A percentile compares a stretch with the other conserved stretches of the same genome.
phyloP scores from a whole-genome alignment of 306 rosid genomes.

The Medicago truncatula region DNA sequence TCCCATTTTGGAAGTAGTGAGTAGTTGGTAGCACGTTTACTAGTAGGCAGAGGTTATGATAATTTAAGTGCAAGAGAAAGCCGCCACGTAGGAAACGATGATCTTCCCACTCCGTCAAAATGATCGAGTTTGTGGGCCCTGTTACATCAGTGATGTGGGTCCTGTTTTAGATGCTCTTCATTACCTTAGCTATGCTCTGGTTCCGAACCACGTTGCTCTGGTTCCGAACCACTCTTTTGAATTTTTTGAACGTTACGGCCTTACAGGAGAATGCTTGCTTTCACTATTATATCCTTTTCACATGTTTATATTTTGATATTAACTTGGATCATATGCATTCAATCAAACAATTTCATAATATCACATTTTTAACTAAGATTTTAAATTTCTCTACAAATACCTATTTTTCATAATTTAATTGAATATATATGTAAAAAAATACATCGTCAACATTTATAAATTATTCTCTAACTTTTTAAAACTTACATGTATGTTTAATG shows the following conservation, averaged over 20 bases:
- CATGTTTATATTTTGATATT: neutral
- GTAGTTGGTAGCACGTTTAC: slow-evolving; percentile 20
- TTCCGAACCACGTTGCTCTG: slow-evolving; percentile 58
- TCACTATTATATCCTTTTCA: slow-evolving; percentile 41
- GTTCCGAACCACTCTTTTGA: slow-evolving; percentile 61
- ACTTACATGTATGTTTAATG: no score
- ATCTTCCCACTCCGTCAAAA: slow-evolving; percentile 5
- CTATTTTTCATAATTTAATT: no score
- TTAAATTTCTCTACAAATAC: no score
- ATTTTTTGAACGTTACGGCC: slow-evolving; percentile 78
- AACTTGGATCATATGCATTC: no score
- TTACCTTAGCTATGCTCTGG: neutral
- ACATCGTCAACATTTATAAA: no score
- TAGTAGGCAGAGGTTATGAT: slow-evolving; percentile 33
- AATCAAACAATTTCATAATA: no score
- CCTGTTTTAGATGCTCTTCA: slow-evolving; percentile 50
- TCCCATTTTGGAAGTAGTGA: no score
- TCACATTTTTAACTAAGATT: no score
- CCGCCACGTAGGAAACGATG: slow-evolving; percentile 37
- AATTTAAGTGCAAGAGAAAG: neutral
- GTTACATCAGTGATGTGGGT: slow-evolving; percentile 36
- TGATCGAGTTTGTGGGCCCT: slow-evolving; percentile 17
- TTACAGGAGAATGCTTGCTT: slow-evolving; percentile 36
- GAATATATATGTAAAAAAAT: no score
- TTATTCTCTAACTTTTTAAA: no score